These are phyloP conservation scores for Boletellus sp. DNA, from an alignment of 1,284 basidiomycete species.

Conservation along the genomic window DNA sequence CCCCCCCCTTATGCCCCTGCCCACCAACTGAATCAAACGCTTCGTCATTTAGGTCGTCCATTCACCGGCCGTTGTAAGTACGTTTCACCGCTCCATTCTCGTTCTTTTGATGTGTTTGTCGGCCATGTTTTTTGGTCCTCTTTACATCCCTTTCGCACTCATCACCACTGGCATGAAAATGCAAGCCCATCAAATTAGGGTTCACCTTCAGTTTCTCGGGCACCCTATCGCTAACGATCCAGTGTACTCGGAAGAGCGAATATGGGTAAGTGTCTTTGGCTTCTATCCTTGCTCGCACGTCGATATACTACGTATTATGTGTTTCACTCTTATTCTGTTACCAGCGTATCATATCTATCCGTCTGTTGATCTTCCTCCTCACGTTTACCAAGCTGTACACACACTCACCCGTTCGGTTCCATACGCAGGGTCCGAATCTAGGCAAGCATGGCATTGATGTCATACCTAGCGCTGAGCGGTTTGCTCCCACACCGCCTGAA, in stretches of 20 bases:
- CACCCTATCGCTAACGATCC: constrained; percentile 92
- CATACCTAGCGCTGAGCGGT: constrained; percentile 58
- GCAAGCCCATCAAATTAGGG: constrained; percentile 89
- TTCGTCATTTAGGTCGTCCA: constrained; percentile 60
- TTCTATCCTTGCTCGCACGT: background rate
- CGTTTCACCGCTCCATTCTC: background rate
- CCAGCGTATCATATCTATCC: background rate
- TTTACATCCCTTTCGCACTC: background rate
- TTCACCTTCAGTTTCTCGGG: constrained; percentile 94
- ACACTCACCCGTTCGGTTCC: constrained; percentile 4
- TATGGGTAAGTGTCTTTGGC: constrained; percentile 61
- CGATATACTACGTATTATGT: background rate
- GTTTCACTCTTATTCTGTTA: background rate
- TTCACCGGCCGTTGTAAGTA: constrained; percentile 83
- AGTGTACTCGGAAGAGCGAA: constrained; percentile 73
- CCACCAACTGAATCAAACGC: constrained; percentile 6
- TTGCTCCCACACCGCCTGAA: constrained; percentile 59
- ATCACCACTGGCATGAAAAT: constrained; percentile 7
- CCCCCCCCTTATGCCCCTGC: constrained; percentile 9
- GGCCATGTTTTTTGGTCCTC: background rate
- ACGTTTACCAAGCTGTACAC: background rate
- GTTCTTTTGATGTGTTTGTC: background rate
- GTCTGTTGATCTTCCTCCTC: background rate
- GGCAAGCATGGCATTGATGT: constrained; percentile 84
- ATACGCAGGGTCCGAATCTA: constrained; percentile 58